Conservation (phyloP, 2,329 filamentous ascomycete genomes). For the Boeremia lycopersici region DNA sequence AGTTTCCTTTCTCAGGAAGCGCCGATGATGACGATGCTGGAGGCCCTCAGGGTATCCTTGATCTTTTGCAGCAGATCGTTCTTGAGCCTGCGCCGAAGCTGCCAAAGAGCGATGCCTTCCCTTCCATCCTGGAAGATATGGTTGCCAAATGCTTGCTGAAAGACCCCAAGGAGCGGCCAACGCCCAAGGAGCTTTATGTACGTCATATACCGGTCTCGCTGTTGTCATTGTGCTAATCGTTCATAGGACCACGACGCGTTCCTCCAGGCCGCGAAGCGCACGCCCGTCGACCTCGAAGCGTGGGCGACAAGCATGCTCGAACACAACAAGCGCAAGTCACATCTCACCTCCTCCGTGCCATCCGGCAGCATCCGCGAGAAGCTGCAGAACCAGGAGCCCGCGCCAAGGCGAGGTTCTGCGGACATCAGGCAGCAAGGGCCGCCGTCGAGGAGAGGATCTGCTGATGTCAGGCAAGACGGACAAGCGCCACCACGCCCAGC, state of each 20-base stretch:
- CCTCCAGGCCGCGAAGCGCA: conserved; percentile 93
- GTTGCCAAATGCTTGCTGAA: conserved; percentile 95
- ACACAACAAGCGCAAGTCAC: conserved; percentile 92
- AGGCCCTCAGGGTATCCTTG: conserved; percentile 89
- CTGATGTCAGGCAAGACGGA: conserved; percentile 32
- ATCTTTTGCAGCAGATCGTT: conserved; percentile 95
- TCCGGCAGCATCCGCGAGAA: conserved; percentile 58
- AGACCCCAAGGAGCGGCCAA: conserved; percentile 84
- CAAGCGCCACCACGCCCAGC: conserved; percentile 45
- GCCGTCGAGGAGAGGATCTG: conserved; percentile 32
- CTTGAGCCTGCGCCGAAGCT: conserved; percentile 92
- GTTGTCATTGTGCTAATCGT: conserved; percentile 18
- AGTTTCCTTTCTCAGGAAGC: conserved; percentile 92
- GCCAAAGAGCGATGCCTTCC: conserved; percentile 97
- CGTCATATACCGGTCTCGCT: conserved; percentile 44
- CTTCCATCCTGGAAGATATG: conserved; percentile 92
- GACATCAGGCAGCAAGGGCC: conserved; percentile 37
- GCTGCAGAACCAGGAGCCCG: conserved; percentile 44
- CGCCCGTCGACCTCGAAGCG: conserved; percentile 88
- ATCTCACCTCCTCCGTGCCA: conserved; percentile 81
- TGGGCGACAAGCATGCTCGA: conserved; percentile 97
- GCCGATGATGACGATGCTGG: conserved; percentile 71
- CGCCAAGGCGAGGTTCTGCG: conserved; percentile 31
- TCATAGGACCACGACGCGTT: conserved; percentile 86
- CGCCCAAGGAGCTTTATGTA: conserved; percentile 91